Percentiles rank a stretch among this genome's conserved stretches.
These are phyloP conservation scores for Ophiostoma ips DNA, from an alignment of 2,329 filamentous ascomycete genomes.

Conservation along the genomic window DNA sequence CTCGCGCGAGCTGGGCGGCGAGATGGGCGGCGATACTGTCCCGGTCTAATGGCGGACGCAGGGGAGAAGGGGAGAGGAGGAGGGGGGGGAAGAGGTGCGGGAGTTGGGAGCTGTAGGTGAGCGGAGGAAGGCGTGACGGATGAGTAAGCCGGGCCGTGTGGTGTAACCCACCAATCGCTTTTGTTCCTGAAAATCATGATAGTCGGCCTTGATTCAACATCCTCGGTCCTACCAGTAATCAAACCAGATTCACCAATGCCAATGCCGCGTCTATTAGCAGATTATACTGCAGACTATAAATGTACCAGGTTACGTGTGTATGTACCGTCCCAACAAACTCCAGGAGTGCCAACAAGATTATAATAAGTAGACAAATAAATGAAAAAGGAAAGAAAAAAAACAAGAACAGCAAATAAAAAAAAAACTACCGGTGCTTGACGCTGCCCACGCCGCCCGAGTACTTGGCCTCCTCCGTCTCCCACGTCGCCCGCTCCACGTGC, in stretches of 20 bases:
- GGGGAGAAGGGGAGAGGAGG: background rate
- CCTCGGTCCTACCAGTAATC: background rate
- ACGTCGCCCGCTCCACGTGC: constrained; percentile 48
- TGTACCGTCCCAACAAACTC: background rate
- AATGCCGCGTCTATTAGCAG: too few relatives aligned
- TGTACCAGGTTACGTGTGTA: background rate
- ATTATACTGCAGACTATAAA: too few relatives aligned
- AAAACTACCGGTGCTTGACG: constrained; percentile 13
- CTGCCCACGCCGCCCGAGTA: constrained; percentile 49
- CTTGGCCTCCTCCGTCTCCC: constrained; percentile 55
- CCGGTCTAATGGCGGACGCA: constrained; percentile 3
- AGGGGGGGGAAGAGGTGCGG: background rate
- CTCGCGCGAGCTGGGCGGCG: constrained; percentile 41
- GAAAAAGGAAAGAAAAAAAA: background rate
- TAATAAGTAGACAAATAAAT: background rate
- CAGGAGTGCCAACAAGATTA: constrained; percentile 2
- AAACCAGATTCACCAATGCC: too few relatives aligned
- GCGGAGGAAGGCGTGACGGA: too few relatives aligned
- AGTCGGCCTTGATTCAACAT: constrained; percentile 9
- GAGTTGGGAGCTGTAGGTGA: background rate
- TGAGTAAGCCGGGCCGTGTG: background rate
- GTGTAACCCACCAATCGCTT: background rate
- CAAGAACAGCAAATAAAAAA: background rate
- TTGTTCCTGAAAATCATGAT: too few relatives aligned
- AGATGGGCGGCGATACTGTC: constrained; percentile 47